These are phyloP conservation scores for Westerdykella aurantiaca DNA, from an alignment of 2,329 filamentous ascomycete species.

Conservation along the genomic window DNA sequence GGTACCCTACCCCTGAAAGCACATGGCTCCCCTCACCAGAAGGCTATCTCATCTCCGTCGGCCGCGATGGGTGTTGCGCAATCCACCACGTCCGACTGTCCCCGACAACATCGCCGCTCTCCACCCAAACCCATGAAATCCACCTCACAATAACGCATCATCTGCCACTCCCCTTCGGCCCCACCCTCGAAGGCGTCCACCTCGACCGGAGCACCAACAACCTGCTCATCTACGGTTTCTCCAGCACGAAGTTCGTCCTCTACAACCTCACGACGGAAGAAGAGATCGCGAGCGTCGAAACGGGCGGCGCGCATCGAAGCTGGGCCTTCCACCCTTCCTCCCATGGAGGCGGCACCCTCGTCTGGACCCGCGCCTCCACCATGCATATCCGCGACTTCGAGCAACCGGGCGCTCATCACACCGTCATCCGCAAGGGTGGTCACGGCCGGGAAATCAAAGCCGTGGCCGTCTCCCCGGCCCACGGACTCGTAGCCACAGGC, in stretches of 20 bases:
- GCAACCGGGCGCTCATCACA: slow-evolving; percentile 39
- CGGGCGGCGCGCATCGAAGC: slow-evolving; percentile 75
- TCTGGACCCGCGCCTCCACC: slow-evolving; percentile 66
- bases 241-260: slow-evolving; percentile 69
- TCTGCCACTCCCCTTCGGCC: slow-evolving; percentile 63
- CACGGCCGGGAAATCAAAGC: slow-evolving; percentile 85
- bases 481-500: slow-evolving; percentile 56
- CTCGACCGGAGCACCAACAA: slow-evolving; percentile 40
- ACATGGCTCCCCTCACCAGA: slow-evolving; percentile 32
- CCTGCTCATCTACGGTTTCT: slow-evolving; percentile 75
- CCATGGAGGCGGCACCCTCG: slow-evolving; percentile 49
- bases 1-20: slow-evolving; percentile 7
- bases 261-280: slow-evolving; percentile 70
- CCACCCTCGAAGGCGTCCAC: slow-evolving; percentile 68
- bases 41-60: slow-evolving; percentile 61
- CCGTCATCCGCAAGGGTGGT: slow-evolving; percentile 58
- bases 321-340: slow-evolving; percentile 54
- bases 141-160: slow-evolving; percentile 55
- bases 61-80: slow-evolving; percentile 69
- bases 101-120: background rate
- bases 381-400: slow-evolving; percentile 42
- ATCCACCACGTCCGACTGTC: slow-evolving; percentile 48
- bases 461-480: slow-evolving; percentile 42
- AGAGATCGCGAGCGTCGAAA: slow-evolving; percentile 67
- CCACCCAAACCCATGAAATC: too few species aligned